Percentiles rank a stretch among this genome's conserved stretches.
Conservation (phyloP, 1,284 basidiomycete genomes). For the Ustilago trichophora region DNA sequence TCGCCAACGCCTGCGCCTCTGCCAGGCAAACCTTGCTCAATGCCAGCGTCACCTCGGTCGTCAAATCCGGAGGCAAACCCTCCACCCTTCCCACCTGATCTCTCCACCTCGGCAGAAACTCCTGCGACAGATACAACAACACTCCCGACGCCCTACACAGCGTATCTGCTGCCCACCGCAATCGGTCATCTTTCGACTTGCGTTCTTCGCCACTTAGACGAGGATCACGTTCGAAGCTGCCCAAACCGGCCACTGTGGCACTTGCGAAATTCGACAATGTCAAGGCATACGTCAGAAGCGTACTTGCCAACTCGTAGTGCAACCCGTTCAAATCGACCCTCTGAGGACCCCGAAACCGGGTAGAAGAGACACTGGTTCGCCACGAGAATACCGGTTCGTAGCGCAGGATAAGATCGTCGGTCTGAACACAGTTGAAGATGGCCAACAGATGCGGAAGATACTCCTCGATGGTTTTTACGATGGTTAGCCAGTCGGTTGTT, state of each 20-base stretch:
- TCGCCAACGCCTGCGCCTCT: conserved; percentile 91
- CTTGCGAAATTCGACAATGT: conserved; percentile 85
- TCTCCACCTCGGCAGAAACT: conserved; percentile 76
- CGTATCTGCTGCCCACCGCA: conserved; percentile 82
- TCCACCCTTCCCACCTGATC: conserved; percentile 67
- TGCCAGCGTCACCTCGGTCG: conserved; percentile 70
- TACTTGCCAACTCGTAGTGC: conserved; percentile 77
- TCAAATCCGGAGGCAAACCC: conserved; percentile 78
- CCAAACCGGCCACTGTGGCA: conserved; percentile 76
- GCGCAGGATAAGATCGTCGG: conserved; percentile 78
- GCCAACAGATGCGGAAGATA: conserved; percentile 85
- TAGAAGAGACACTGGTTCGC: conserved; percentile 69
- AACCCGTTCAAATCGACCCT: conserved; percentile 38
- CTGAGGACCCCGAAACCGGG: conserved; percentile 69
- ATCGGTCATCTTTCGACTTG: conserved; percentile 80
- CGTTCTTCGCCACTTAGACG: conserved; percentile 77
- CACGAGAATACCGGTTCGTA: conserved; percentile 72
- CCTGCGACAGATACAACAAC: conserved; percentile 77
- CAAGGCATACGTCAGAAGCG: conserved; percentile 82
- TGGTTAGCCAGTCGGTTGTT: conserved; percentile 19
- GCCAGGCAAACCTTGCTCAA: conserved; percentile 69
- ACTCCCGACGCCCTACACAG: conserved; percentile 85
- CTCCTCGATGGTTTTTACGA: conserved; percentile 79
- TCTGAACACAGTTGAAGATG: conserved; percentile 78
- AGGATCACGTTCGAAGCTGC: conserved; percentile 79